Evolutionary conservation across 2,329 filamentous ascomycete species (phyloP).

Genomic region (Colletotrichum siamense): DNA sequence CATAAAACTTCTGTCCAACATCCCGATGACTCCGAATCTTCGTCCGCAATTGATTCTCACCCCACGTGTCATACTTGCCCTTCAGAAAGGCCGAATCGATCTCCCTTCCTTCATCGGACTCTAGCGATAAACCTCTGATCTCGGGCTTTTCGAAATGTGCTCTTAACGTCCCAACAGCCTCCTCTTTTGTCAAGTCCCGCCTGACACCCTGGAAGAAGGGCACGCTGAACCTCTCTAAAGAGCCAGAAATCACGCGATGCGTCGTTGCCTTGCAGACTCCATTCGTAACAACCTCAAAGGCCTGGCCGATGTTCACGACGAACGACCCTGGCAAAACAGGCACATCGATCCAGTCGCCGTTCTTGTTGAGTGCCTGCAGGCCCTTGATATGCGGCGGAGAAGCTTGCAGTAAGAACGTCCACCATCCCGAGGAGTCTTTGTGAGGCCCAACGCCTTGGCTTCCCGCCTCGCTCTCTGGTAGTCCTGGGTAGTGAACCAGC

Average conservation of each 20-base stretch:
- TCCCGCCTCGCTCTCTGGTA: not conserved
- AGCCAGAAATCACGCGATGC: slow-evolving; percentile 43
- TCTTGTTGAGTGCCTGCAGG: slow-evolving; percentile 55
- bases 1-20: slow-evolving; percentile 52
- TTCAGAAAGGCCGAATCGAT: slow-evolving; percentile 56
- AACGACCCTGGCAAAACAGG: slow-evolving; percentile 53
- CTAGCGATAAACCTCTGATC: slow-evolving; percentile 20
- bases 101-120: slow-evolving; percentile 38
- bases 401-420: slow-evolving; percentile 68
- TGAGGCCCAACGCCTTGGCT: slow-evolving; percentile 65
- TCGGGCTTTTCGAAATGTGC: slow-evolving; percentile 37
- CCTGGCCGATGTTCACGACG: slow-evolving; percentile 64
- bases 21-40: slow-evolving; percentile 58
- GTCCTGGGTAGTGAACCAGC: slow-evolving; percentile 57
- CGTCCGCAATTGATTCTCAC: slow-evolving; percentile 58
- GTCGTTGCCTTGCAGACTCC: slow-evolving; percentile 60
- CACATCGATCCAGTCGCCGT: slow-evolving; percentile 55
- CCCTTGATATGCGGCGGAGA: slow-evolving; percentile 54
- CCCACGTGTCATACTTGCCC: slow-evolving; percentile 59
- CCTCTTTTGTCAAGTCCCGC: slow-evolving; percentile 46
- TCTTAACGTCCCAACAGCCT: slow-evolving; percentile 43
- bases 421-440: slow-evolving; percentile 69
- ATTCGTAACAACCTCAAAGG: slow-evolving; percentile 61
- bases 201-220: slow-evolving; percentile 57
- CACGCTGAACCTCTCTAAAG: slow-evolving; percentile 44